These are phyloP conservation scores for Solanum dulcamara DNA, from an alignment of 257 asterid genomes.

Conservation along the genomic window DNA sequence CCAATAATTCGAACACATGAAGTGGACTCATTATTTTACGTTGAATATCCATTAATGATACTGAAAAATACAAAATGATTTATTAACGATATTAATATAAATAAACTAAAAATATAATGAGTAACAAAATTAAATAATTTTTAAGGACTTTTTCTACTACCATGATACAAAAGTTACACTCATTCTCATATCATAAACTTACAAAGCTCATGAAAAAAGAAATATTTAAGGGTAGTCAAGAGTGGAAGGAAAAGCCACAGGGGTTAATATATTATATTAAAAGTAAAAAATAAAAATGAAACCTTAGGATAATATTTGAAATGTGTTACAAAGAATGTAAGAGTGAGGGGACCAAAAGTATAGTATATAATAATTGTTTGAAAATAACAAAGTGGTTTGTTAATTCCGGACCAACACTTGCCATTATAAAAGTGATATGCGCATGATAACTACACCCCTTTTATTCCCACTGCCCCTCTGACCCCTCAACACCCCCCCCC, in stretches of 20 bases:
- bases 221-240: neutral
- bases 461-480: too few relatives aligned
- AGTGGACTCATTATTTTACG: neutral
- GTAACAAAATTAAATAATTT: neutral
- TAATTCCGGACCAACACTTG: conserved; percentile 49
- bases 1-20: neutral
- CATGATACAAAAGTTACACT: neutral
- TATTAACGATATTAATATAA: neutral
- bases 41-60: neutral
- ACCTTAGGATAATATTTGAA: neutral
- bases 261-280: neutral
- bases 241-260: neutral
- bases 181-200: neutral
- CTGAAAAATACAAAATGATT: neutral
- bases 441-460: conserved; percentile 17
- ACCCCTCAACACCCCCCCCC: too few relatives aligned
- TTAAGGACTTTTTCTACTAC: neutral
- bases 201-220: neutral
- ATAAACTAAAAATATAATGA: neutral
- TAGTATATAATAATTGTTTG: neutral
- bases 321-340: neutral
- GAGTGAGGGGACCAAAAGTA: neutral
- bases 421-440: conserved; percentile 14
- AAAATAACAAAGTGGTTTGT: conserved; percentile 35
- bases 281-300: neutral